Conservation (phyloP, 371 early-diverging fungal genomes). For the Choanephora cucurbitarum region DNA sequence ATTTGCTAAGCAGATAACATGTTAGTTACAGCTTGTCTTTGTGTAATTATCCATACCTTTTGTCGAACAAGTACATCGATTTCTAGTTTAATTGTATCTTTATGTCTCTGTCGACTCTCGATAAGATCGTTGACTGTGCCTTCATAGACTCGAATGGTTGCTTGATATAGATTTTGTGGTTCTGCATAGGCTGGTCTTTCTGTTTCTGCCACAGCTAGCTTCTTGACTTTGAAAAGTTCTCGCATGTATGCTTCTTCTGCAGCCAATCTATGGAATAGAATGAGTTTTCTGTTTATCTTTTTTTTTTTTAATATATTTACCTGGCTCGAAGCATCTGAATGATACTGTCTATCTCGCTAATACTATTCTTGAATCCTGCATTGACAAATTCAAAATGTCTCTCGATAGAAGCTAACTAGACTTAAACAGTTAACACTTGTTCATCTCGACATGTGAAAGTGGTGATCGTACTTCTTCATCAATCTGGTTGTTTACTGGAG, state of each 20-base stretch:
- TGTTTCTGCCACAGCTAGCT: constrained; percentile 19
- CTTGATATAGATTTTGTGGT: constrained; percentile 20
- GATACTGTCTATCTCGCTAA: constrained; percentile 42
- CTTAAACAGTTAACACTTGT: not conserved
- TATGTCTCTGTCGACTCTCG: constrained; percentile 24
- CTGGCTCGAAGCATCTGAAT: constrained; percentile 37
- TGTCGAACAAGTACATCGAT: constrained; percentile 19
- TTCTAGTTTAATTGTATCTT: constrained; percentile 20
- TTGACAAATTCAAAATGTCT: constrained; percentile 43
- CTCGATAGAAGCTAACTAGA: constrained; percentile 25
- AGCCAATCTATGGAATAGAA: constrained; percentile 6
- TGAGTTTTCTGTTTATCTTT: not conserved
- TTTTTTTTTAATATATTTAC: constrained; percentile 19
- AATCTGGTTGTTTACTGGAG: not conserved
- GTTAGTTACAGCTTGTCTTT: too few species aligned
- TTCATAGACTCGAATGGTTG: constrained; percentile 38
- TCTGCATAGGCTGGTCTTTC: constrained; percentile 11
- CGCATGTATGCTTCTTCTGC: constrained; percentile 47
- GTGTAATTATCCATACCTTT: constrained; percentile 16
- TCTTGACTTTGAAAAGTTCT: constrained; percentile 33
- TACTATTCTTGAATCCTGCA: constrained; percentile 42
- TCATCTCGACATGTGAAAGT: not conserved
- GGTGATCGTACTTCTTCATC: constrained; percentile 12
- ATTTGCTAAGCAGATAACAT: constrained; percentile 23
- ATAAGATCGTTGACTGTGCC: constrained; percentile 28